Percentiles rank a stretch among this genome's conserved stretches.
Evolutionary conservation across 2,329 filamentous ascomycete species (phyloP).

Genomic region (Elsinoe batatas): DNA sequence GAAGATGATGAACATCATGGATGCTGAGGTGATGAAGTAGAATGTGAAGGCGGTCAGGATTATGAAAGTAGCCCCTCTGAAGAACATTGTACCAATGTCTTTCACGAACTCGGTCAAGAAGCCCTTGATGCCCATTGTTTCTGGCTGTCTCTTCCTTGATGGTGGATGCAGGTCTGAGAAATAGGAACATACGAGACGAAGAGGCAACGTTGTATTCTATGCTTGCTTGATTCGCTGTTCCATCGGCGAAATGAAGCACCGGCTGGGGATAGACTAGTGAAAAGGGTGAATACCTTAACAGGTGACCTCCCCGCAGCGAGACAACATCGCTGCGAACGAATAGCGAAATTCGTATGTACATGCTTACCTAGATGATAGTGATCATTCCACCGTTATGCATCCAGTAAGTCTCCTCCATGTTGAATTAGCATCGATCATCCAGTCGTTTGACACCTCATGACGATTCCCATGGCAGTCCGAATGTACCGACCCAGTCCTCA

Average conservation of each 20-base stretch:
- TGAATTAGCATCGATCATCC: not conserved
- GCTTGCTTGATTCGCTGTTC: too few species aligned
- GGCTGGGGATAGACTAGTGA: not conserved
- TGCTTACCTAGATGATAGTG: not conserved
- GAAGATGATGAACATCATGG: not conserved
- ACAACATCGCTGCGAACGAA: too few species aligned
- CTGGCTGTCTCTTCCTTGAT: too few species aligned
- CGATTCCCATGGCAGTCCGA: conserved; percentile 57
- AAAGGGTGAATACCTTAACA: not conserved
- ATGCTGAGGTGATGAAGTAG: not conserved
- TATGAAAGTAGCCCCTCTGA: not conserved
- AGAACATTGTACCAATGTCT: not conserved
- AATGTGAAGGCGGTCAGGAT: not conserved
- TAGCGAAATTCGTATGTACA: not conserved
- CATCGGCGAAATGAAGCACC: too few species aligned
- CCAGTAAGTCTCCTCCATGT: not conserved
- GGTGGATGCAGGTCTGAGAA: too few species aligned
- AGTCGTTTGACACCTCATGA: not conserved
- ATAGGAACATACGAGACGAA: too few species aligned
- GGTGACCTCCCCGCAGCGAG: too few species aligned
- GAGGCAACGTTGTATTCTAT: too few species aligned
- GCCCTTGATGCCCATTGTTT: too few species aligned
- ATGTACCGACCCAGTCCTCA: conserved; percentile 68
- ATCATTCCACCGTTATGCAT: not conserved
- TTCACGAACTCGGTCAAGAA: too few species aligned